Evolutionary conservation across 192 early-diverging fungal species (phyloP).

Genomic region (Obelidium mucronatum): DNA sequence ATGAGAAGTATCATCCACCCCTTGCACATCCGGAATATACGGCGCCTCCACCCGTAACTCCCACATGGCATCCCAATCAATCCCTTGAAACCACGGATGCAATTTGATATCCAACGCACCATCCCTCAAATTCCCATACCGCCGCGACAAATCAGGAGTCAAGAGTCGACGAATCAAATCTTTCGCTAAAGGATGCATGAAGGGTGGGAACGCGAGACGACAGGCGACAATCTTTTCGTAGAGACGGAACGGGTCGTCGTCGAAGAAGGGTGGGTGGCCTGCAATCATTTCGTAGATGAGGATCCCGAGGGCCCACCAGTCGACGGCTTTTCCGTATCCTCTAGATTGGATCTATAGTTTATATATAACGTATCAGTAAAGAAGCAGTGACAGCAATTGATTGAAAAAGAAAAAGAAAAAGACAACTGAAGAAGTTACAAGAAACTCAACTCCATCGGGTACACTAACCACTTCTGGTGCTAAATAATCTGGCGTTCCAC

Average conservation of each 20-base stretch:
- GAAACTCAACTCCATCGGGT: constrained; percentile 34
- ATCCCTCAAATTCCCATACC: constrained; percentile 78
- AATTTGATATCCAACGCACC: constrained; percentile 89
- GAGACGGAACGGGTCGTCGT: constrained; percentile 76
- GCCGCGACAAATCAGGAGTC: constrained; percentile 76
- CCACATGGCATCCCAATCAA: constrained; percentile 87
- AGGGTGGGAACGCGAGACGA: constrained; percentile 72
- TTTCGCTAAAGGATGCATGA: constrained; percentile 78
- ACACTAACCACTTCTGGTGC: constrained; percentile 69
- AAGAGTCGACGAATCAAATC: constrained; percentile 75
- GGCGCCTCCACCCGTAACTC: constrained; percentile 81
- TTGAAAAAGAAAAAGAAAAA: not conserved
- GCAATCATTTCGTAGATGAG: constrained; percentile 77
- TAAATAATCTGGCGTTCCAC: constrained; percentile 80
- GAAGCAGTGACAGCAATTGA: not conserved
- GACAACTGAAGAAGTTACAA: not conserved
- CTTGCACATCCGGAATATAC: constrained; percentile 80
- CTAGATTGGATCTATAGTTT: constrained; percentile 73
- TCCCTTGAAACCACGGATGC: constrained; percentile 94
- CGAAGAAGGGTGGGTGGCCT: constrained; percentile 75
- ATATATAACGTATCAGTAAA: not conserved
- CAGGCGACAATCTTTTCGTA: constrained; percentile 79
- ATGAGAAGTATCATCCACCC: constrained; percentile 79
- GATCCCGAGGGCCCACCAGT: constrained; percentile 96
- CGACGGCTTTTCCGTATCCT: constrained; percentile 91